Conservation (phyloP, 352 stramenopile genomes). For the Pythium coloratum region DNA sequence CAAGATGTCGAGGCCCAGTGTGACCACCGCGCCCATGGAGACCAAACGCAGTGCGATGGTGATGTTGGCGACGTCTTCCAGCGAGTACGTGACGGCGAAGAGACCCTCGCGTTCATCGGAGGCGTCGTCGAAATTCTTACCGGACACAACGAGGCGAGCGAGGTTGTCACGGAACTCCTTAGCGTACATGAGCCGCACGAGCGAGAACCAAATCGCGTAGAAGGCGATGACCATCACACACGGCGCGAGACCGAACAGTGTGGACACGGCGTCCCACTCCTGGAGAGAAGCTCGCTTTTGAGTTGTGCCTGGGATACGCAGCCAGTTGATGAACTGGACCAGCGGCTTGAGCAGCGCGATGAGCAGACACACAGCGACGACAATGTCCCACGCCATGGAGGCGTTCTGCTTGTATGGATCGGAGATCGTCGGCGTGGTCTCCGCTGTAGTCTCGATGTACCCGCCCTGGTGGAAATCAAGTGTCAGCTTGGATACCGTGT, state of each 20-base stretch:
- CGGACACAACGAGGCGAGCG: conserved; percentile 34
- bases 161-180: conserved; percentile 47
- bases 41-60: conserved; percentile 37
- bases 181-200: conserved; percentile 42
- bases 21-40: conserved; percentile 34
- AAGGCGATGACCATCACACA: conserved; percentile 21
- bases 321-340: background rate
- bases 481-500: conserved; percentile 31
- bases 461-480: conserved; percentile 33
- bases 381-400: conserved; percentile 25
- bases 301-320: background rate
- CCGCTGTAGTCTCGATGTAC: conserved; percentile 24
- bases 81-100: conserved; percentile 28
- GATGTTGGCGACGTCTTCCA: conserved; percentile 27
- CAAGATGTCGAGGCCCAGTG: conserved; percentile 42
- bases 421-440: conserved; percentile 24
- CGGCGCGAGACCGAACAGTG: conserved; percentile 7
- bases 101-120: conserved; percentile 33
- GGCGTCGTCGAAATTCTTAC: conserved; percentile 35
- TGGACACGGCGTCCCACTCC: background rate
- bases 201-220: conserved; percentile 37
- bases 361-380: conserved; percentile 29
- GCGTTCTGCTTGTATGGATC: conserved; percentile 30
- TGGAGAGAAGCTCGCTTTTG: background rate
- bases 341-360: conserved; percentile 6